Evolutionary conservation across 176 grass and related monocot genomes (phyloP), one percentile per base, ranked within the genome.

Genomic region (Hyparrhenia diplandra): DNA sequence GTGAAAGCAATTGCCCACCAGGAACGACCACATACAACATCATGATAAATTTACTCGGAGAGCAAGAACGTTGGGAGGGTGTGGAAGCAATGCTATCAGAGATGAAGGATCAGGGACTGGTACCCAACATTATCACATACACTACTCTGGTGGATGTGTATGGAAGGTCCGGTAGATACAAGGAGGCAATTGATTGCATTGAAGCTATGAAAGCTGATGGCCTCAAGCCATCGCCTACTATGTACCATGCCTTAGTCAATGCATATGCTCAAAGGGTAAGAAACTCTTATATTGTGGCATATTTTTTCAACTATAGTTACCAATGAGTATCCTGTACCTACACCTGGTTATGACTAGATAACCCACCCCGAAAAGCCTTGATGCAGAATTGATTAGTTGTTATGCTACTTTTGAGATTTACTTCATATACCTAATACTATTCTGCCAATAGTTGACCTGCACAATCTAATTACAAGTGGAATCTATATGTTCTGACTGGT

Each of bases 101-200:
- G 71, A 91, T 98, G 92, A 91, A 91, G 76, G 86, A 85, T 4
- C 88, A 90, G 28, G 92, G 92, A 17, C 81, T 98, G 61, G 81
- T 95, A 79, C 92, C 90, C 0, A 98, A 95, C 84, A 89, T 82
- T 32, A 89, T 98, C 18, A 98, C 95, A 10, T 98, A 98, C 57
- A 98, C 95, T 27, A 98, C 95, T 42, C 92, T 95, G 57, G 90
- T 98, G 13, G 92, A 98, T 93, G 90, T 92, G n/a, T 95, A 98
- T 82, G 95, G 95, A 70, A 93, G 90, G 68, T 88, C 95, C 3
- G 95, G 95, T 37, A 89, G 87, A 73, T 98, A 83, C 69, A 85
- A n/a, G 45, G 92, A 98, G 35, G 95, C 95, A 29, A 87, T 95
- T 85, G 95, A 92, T 71, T 98, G 86, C 88, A 79, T 98, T 35